Evolutionary conservation across 805 yeast species (phyloP).

Genomic region (Tetrapisispora namnaoensis): DNA sequence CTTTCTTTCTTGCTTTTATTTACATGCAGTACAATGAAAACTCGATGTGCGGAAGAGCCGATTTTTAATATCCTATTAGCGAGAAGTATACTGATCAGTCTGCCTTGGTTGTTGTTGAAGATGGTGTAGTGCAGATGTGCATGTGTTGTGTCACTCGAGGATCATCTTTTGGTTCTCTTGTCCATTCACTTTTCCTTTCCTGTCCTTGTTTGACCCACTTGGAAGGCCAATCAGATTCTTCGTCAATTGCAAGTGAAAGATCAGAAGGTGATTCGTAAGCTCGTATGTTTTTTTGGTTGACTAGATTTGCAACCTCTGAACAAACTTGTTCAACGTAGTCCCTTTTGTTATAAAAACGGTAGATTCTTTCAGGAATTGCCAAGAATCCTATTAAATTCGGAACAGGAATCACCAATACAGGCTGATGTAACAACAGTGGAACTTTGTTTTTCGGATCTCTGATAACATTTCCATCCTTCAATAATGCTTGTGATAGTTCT

Average conservation of each 20-base stretch:
- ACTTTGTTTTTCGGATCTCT: slow-evolving; percentile 28
- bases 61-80: no score
- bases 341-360: slow-evolving; percentile 68
- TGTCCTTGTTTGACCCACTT: slow-evolving; percentile 74
- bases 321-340: slow-evolving; percentile 60
- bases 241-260: slow-evolving; percentile 31
- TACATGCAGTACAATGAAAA: background rate
- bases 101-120: background rate
- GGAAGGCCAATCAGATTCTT: slow-evolving; percentile 77
- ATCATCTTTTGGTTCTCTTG: slow-evolving; percentile 61
- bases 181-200: slow-evolving; percentile 80
- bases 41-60: no score
- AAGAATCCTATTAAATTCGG: slow-evolving; percentile 74
- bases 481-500: slow-evolving; percentile 31
- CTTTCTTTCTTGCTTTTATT: no score
- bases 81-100: no score
- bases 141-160: slow-evolving; percentile 38
- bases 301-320: slow-evolving; percentile 43
- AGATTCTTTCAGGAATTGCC: slow-evolving; percentile 65
- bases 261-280: slow-evolving; percentile 39
- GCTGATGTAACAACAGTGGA: slow-evolving; percentile 64
- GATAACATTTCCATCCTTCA: slow-evolving; percentile 13
- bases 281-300: slow-evolving; percentile 39
- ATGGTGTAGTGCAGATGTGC: background rate
- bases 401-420: slow-evolving; percentile 64